Evolutionary conservation across 257 asterid species (phyloP).

Genomic region (Capsicum baccatum): DNA sequence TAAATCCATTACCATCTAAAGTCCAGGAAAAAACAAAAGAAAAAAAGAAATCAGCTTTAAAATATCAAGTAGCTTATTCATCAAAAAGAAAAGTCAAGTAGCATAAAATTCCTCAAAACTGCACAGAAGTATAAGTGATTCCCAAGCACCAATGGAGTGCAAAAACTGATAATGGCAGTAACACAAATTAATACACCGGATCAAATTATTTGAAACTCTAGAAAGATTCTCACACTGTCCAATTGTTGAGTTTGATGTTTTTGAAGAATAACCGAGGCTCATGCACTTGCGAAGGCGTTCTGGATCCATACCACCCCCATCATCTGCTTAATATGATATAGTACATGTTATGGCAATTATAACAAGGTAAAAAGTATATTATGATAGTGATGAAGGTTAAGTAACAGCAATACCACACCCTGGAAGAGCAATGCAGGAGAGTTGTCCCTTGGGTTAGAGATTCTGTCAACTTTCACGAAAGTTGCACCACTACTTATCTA

Average conservation of each 20-base stretch:
- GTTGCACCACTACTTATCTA: conserved; percentile 82
- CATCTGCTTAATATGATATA: conserved; percentile 56
- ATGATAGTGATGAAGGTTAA: conserved; percentile 32
- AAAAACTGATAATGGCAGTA: not conserved
- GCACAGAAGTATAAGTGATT: conserved; percentile 7
- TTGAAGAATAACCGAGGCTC: conserved; percentile 95
- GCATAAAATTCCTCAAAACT: conserved; percentile 18
- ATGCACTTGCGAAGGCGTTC: conserved; percentile 83
- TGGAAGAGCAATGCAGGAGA: conserved; percentile 89
- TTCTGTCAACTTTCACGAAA: conserved; percentile 76
- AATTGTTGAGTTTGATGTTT: conserved; percentile 75
- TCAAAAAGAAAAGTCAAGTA: conserved; percentile 7
- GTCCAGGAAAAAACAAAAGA: not conserved
- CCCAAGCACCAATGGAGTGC: not conserved
- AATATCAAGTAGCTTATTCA: conserved; percentile 26
- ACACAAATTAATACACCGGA: conserved; percentile 17
- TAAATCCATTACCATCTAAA: conserved; percentile 96
- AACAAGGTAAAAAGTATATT: conserved; percentile 18
- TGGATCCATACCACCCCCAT: conserved; percentile 96
- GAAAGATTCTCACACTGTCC: conserved; percentile 70
- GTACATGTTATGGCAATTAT: not conserved
- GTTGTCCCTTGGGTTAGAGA: conserved; percentile 69
- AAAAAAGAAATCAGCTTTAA: not conserved
- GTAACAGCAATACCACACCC: conserved; percentile 51
- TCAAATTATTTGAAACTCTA: conserved; percentile 34